These are phyloP conservation scores for Tolypocladium capitatum DNA, from an alignment of 2,329 filamentous ascomycete species.

Conservation along the genomic window DNA sequence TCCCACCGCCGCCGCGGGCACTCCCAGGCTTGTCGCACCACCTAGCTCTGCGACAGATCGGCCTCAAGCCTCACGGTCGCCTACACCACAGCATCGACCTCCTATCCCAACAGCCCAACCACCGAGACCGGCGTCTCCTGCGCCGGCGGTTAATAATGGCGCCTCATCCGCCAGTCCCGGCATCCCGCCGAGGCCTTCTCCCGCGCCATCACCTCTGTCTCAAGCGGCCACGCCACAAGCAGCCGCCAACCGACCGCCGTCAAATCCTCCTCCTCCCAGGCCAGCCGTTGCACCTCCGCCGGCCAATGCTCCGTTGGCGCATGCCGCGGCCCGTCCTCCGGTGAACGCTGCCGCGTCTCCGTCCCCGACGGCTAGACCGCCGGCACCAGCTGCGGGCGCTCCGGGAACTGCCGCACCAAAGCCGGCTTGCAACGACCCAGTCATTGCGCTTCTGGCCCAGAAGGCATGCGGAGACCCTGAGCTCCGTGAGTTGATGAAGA, in stretches of 20 bases:
- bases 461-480: conserved; percentile 60
- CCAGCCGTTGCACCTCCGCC: conserved; percentile 8
- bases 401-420: conserved; percentile 8
- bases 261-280: conserved; percentile 9
- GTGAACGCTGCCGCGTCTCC: conserved; percentile 10
- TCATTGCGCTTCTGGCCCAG: conserved; percentile 68
- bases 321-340: conserved; percentile 16
- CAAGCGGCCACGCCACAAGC: conserved; percentile 11
- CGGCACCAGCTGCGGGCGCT: background rate
- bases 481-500: conserved; percentile 68
- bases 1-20: conserved; percentile 7
- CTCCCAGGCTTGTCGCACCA: conserved; percentile 7
- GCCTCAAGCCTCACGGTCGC: conserved; percentile 2
- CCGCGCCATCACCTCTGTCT: conserved; percentile 5
- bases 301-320: background rate
- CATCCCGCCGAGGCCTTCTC: conserved; percentile 1
- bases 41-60: conserved; percentile 7
- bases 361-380: background rate
- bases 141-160: background rate
- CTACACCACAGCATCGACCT: conserved; percentile 4
- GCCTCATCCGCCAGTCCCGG: conserved; percentile 2
- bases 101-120: conserved; percentile 1
- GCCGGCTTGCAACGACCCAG: conserved; percentile 46
- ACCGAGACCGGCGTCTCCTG: background rate
- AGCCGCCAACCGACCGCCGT: conserved; percentile 7